Evolutionary conservation across 306 rosid genomes (phyloP), one percentile per base, ranked within the genome.

Genomic region (Trifolium pratense): DNA sequence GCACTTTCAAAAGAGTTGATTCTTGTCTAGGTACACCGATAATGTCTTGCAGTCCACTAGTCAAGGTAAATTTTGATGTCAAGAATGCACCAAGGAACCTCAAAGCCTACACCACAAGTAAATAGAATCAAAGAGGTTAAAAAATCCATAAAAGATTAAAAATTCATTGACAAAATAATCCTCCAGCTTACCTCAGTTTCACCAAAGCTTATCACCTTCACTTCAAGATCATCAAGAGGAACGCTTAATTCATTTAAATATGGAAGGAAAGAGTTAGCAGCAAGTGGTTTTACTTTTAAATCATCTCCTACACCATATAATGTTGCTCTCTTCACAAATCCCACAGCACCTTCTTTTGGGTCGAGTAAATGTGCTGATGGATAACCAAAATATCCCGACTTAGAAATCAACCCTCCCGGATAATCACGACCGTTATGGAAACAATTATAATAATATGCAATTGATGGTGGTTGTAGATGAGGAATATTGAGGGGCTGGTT

Each of bases 181-280:
- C 46, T 14, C 39, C 1, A 32, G 9, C 9, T 37, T 78, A 71
- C 77, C 82, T 71, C 82, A 16, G 49, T 51, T 37, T 60, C 66
- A 12, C 73, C 23, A 40, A 71, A 40, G 53, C 43, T 40, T 15
- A 78, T 23, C 31, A 65, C 45, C 68, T 48, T 78, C 32, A 53
- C 39, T 72, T 78, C 82, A 64, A 78, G 64, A 72, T 78, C 78
- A 55, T 78, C 68, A 71, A 78, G 62, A n/a, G 68, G 58, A 40
- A 51, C 49, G 15, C 13, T 29, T 10, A 52, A 8, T 40, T 70
- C 82, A 62, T 51, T 62, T 15, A 78, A 6, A 42, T 70, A 71
- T 2, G 39, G 15, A 53, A 71, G 59, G 34, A 32, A 53, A 29
- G 52, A 78, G 11, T 13, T 32, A 16, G 49, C 20, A 20, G 62